Evolutionary conservation across 441 rosid genomes (phyloP), one percentile per base, ranked within the genome.

Genomic region (Raphanus hybrid): DNA sequence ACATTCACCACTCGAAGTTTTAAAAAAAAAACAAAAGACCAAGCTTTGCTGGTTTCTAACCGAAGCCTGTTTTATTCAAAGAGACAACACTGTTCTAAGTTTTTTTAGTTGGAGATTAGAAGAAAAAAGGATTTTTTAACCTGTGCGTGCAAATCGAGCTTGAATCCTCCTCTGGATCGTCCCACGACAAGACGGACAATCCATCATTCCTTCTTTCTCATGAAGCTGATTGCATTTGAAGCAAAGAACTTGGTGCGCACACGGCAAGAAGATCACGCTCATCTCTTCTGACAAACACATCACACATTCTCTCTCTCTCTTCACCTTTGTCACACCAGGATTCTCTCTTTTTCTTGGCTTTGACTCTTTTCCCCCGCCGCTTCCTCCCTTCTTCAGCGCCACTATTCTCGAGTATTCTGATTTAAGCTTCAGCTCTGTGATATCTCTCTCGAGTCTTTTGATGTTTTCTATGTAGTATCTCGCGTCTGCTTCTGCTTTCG

Each of bases 181-280:
- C 75, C 90, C 81, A 81, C 97, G 83, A 80, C 98, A 93, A 45
- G 98, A 93, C 37, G 98, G 97, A 39, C 98, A 93, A 12, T 91
- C 97, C 85, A 89, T 87, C 95, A 93, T 93, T 52, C 97, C 98
- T 79, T 91, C 91, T 80, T 87, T 88, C 87, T 88, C 91, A 58
- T 93, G 97, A 61, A 93, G 91, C 83, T 90, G 91, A 11, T 93
- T 91, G 82, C 98, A 93, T 1, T 78, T 86, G 23, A 79, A 75
- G 86, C 97, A 91, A 23, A 93, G 93, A 41, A 89, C 92, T 77
- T 90, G 95, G 81, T 93, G 98, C 6, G 98, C 94, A 65, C 98
- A 93, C 0, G 98, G 98, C 57, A 89, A 85, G 68, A 93, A 93
- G 11, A 93, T 90, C 67, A 93, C 90, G 0, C 92, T 87, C 91